phyloP scores from a whole-genome alignment of 441 rosid genomes.

The Geranium incanum region DNA sequence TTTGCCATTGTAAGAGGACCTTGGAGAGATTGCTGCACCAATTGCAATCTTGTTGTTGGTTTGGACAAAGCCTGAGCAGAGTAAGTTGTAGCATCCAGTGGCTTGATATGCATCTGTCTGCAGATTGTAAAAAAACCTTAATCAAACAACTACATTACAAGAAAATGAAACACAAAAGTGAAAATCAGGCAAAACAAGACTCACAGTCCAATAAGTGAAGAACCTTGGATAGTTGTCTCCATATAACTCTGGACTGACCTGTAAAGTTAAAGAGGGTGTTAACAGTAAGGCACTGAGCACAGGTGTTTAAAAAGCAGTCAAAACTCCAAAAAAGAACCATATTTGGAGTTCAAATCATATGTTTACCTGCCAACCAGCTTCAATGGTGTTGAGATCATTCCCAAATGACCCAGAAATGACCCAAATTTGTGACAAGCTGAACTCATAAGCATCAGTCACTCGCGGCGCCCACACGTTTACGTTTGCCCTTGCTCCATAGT shows the following conservation, averaged over 20 bases:
- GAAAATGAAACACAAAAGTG: neutral
- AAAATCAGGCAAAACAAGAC: neutral
- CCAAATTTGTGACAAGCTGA: conserved; percentile 67
- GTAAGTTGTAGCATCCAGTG: conserved; percentile 20
- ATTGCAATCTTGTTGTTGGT: neutral
- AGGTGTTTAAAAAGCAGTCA: neutral
- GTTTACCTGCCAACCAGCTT: conserved; percentile 68
- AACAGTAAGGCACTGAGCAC: neutral
- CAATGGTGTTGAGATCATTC: conserved; percentile 60
- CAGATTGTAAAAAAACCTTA: neutral
- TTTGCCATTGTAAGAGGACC: conserved; percentile 18
- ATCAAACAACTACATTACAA: neutral
- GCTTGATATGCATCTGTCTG: conserved; percentile 27
- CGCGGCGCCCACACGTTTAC: conserved; percentile 59
- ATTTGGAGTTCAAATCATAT: too few relatives aligned
- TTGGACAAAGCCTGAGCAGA: conserved; percentile 21
- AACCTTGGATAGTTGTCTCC: conserved; percentile 70
- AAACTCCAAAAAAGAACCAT: too few relatives aligned
- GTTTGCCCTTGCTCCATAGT: conserved; percentile 64
- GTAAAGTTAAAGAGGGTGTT: conserved; percentile 4
- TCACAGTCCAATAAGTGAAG: conserved; percentile 76
- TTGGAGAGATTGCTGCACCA: conserved; percentile 10
- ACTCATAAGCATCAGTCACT: conserved; percentile 47
- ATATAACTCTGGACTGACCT: conserved; percentile 68
- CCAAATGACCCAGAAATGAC: conserved; percentile 66